These are phyloP conservation scores for Kwoniella mangroviensis DNA, from an alignment of 768 basidiomycete species.

Conservation along the genomic window DNA sequence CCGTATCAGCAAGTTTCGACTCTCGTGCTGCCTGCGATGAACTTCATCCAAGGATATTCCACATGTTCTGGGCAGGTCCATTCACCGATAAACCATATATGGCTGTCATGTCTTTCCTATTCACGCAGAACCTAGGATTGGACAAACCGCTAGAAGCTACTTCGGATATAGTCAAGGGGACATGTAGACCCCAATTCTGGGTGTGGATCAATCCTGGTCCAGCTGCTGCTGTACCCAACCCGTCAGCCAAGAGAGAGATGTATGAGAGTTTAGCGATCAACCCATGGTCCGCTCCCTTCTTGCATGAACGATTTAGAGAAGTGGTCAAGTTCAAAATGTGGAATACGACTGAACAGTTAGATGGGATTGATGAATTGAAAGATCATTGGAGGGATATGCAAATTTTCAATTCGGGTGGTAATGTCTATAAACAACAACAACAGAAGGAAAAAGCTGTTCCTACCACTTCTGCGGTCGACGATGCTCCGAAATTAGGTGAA, in stretches of 20 bases:
- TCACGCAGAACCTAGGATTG: conserved; percentile 89
- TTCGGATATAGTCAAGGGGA: conserved; percentile 55
- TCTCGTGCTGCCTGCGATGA: conserved; percentile 71
- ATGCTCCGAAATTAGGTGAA: conserved; percentile 38
- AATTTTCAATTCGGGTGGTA: conserved; percentile 71
- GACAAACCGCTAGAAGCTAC: conserved; percentile 64
- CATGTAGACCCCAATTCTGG: conserved; percentile 94
- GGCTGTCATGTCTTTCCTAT: conserved; percentile 90
- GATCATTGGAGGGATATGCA: conserved; percentile 85
- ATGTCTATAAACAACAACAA: conserved; percentile 49
- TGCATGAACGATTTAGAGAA: conserved; percentile 88
- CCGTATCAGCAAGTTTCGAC: conserved; percentile 42
- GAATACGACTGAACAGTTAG: conserved; percentile 97
- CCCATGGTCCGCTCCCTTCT: conserved; percentile 93
- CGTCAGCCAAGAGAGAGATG: conserved; percentile 80
- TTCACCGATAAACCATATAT: conserved; percentile 99
- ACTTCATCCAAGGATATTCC: conserved; percentile 84
- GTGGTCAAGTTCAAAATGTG: conserved; percentile 94
- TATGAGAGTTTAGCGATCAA: conserved; percentile 74
- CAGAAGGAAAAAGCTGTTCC: conserved; percentile 17
- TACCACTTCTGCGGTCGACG: conserved; percentile 17
- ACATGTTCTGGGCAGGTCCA: conserved; percentile 99
- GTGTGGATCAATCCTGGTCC: conserved; percentile 99
- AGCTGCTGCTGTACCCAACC: conserved; percentile 85
- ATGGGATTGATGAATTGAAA: conserved; percentile 84